Conservation (phyloP, 2,329 filamentous ascomycete genomes). For the Neophaeococcomyces aloes region DNA sequence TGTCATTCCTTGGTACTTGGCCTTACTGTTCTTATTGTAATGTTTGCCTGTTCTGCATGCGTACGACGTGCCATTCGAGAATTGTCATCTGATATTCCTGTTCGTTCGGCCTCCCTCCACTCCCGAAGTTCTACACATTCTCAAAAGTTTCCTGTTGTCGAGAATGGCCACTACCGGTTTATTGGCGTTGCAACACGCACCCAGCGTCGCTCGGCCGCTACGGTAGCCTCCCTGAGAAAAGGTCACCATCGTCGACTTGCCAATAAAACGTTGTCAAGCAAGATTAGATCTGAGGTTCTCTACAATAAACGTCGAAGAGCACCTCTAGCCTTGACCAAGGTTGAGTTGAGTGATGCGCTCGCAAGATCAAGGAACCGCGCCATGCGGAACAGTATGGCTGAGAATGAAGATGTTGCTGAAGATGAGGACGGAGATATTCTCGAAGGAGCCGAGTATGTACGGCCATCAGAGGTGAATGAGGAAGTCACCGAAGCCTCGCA, state of each 20-base stretch:
- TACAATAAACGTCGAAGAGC: constrained; percentile 5
- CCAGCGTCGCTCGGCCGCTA: constrained; percentile 14
- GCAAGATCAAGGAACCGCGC: constrained; percentile 16
- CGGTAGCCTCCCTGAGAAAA: constrained; percentile 14
- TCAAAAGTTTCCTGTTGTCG: not conserved
- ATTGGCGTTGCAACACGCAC: not conserved
- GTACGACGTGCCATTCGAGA: constrained; percentile 14
- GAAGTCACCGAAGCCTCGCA: not conserved
- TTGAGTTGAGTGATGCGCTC: constrained; percentile 9
- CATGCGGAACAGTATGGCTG: not conserved
- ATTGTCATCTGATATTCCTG: not conserved
- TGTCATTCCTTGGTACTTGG: not conserved
- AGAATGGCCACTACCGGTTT: not conserved
- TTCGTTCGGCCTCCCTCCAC: not conserved
- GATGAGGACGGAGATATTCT: constrained; percentile 12
- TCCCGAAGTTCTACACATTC: not conserved
- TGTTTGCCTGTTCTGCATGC: constrained; percentile 20
- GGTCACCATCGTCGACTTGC: constrained; percentile 19
- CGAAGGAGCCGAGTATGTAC: constrained; percentile 5
- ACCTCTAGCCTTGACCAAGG: constrained; percentile 8
- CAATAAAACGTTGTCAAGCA: constrained; percentile 2
- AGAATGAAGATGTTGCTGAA: constrained; percentile 3
- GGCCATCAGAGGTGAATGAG: constrained; percentile 5
- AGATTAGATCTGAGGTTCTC: constrained; percentile 5
- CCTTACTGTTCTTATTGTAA: constrained; percentile 10